phyloP scores from a whole-genome alignment of 352 stramenopile genomes.

The Globisporangium cederbergense region DNA sequence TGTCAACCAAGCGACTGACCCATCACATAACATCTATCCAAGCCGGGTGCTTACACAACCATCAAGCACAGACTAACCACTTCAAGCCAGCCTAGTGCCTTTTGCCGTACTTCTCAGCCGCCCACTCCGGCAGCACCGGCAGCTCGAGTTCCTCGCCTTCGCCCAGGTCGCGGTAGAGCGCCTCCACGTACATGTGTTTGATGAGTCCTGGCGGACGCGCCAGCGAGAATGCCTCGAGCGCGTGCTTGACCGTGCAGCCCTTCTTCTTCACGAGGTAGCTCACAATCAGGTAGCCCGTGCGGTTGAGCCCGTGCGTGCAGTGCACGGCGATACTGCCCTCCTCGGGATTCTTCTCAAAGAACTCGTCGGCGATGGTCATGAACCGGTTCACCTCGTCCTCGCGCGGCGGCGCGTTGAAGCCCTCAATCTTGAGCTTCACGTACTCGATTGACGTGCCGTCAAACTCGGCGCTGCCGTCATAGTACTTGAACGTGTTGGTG shows the following conservation, averaged over 20 bases:
- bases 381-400: conserved; percentile 54
- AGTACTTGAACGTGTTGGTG: conserved; percentile 86
- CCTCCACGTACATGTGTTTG: conserved; percentile 82
- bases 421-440: conserved; percentile 76
- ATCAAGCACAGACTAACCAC: background rate
- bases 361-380: conserved; percentile 59
- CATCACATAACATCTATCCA: conserved; percentile 3
- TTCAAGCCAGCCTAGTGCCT: conserved; percentile 13
- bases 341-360: conserved; percentile 33
- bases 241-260: conserved; percentile 45
- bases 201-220: conserved; percentile 71
- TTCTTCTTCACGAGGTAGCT: conserved; percentile 63
- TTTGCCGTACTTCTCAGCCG: conserved; percentile 58
- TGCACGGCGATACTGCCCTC: conserved; percentile 66
- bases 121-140: conserved; percentile 61
- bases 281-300: conserved; percentile 74
- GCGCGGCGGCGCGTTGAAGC: conserved; percentile 52
- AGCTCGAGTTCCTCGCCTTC: conserved; percentile 37
- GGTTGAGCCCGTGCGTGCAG: conserved; percentile 78
- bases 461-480: conserved; percentile 58
- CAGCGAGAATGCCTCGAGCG: conserved; percentile 57
- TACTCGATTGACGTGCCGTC: conserved; percentile 48
- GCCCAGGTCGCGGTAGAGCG: conserved; percentile 55
- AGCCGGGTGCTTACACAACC: background rate
- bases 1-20: background rate